These are phyloP conservation scores for Aspergillus sp. DNA, from an alignment of 2,329 filamentous ascomycete genomes.

Conservation along the genomic window DNA sequence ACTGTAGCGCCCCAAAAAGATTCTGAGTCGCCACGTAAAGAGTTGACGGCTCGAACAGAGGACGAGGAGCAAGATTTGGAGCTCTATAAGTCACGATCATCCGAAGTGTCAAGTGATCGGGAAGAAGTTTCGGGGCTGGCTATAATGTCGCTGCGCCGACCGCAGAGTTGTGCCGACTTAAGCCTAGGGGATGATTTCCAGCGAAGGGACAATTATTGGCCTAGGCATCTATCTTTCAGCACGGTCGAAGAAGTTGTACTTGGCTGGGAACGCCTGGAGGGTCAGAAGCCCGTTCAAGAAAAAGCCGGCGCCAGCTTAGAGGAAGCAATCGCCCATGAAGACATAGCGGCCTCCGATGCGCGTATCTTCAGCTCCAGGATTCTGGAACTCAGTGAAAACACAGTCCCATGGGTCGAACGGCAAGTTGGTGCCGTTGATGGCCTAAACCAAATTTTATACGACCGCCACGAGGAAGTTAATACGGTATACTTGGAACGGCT, in stretches of 20 bases:
- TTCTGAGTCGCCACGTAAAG: conserved; percentile 12
- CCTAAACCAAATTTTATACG: conserved; percentile 61
- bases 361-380: conserved; percentile 32
- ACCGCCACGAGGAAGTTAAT: conserved; percentile 63
- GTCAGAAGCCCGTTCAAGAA: conserved; percentile 23
- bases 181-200: conserved; percentile 11
- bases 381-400: conserved; percentile 29
- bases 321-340: conserved; percentile 35
- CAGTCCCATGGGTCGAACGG: conserved; percentile 39
- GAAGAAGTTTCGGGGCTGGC: conserved; percentile 21
- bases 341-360: conserved; percentile 32
- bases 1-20: conserved; percentile 15
- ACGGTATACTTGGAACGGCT: conserved; percentile 63
- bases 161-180: conserved; percentile 32
- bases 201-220: conserved; percentile 26
- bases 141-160: conserved; percentile 29
- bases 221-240: conserved; percentile 44
- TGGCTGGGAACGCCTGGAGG: conserved; percentile 27
- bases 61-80: conserved; percentile 26
- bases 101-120: conserved; percentile 22
- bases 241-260: conserved; percentile 42
- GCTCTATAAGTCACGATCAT: conserved; percentile 23
- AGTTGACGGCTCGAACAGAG: conserved; percentile 7
- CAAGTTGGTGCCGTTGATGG: conserved; percentile 42
- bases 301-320: conserved; percentile 36